Evolutionary conservation across 148 eudicot species (phyloP).

Genomic region (Rhododendron molle): DNA sequence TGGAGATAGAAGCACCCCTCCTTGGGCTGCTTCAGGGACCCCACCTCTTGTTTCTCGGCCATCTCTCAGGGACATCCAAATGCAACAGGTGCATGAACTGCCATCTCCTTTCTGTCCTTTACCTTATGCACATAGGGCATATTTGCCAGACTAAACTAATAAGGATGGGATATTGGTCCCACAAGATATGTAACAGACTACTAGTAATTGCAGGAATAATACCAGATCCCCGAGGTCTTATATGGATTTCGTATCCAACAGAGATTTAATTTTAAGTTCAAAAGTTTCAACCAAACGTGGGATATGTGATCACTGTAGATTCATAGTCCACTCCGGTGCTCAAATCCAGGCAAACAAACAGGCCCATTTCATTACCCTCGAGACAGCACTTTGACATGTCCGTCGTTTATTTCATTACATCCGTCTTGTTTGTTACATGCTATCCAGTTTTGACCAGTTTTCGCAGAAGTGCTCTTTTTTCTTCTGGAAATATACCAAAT

Average conservation of each 20-base stretch:
- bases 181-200: neutral
- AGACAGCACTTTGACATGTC: neutral
- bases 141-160: neutral
- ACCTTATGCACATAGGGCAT: neutral
- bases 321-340: neutral
- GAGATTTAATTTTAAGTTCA: neutral
- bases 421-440: neutral
- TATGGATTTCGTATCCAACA: neutral
- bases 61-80: slow-evolving; percentile 86
- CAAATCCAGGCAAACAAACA: neutral
- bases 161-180: neutral
- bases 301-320: neutral
- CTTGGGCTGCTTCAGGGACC: slow-evolving; percentile 93
- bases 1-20: slow-evolving; percentile 70
- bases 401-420: neutral
- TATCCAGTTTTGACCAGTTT: neutral
- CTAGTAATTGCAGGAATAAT: neutral
- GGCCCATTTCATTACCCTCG: neutral
- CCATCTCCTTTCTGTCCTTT: neutral
- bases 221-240: neutral
- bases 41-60: slow-evolving; percentile 87
- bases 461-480: neutral
- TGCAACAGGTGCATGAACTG: slow-evolving; percentile 66
- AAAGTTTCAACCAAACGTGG: neutral
- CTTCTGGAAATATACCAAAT: neutral